Evolutionary conservation across 352 stramenopile species (phyloP).

Genomic region (Globisporangium paroecandrum): DNA sequence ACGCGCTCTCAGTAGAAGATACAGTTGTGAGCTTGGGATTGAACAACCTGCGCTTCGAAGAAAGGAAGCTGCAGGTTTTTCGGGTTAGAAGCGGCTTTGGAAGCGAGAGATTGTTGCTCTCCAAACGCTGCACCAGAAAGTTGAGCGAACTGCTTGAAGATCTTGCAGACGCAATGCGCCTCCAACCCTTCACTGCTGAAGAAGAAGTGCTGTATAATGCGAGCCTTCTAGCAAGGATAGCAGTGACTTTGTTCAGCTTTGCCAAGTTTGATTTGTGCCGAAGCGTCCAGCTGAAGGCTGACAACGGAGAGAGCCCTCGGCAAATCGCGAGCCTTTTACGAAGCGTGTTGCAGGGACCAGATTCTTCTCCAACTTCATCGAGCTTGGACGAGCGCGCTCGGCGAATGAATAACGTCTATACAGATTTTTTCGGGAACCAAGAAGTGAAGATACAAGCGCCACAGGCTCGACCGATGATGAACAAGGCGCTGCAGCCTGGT

Average conservation of each 20-base stretch:
- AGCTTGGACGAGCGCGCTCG: slow-evolving; percentile 1
- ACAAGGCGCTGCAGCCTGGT: background rate
- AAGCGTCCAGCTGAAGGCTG: background rate
- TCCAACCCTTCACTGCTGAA: background rate
- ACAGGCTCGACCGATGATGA: background rate
- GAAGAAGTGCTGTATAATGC: slow-evolving; percentile 5
- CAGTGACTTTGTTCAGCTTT: background rate
- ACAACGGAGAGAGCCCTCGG: background rate
- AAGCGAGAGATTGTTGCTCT: background rate
- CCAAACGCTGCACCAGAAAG: background rate
- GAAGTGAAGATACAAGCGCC: background rate
- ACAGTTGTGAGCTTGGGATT: background rate
- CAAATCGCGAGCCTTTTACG: slow-evolving; percentile 3
- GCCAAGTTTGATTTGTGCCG: slow-evolving; percentile 4
- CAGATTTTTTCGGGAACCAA: background rate
- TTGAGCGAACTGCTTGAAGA: background rate
- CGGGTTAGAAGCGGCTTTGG: background rate
- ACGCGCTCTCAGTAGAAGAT: background rate
- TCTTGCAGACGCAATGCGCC: background rate
- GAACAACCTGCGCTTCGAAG: background rate
- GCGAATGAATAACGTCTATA: background rate
- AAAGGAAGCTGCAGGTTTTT: slow-evolving; percentile 3
- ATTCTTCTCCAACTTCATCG: background rate
- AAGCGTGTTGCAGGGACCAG: background rate
- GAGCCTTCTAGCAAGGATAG: background rate